phyloP scores from a whole-genome alignment of 129 eudicot genomes.

The Arctium lappa region DNA sequence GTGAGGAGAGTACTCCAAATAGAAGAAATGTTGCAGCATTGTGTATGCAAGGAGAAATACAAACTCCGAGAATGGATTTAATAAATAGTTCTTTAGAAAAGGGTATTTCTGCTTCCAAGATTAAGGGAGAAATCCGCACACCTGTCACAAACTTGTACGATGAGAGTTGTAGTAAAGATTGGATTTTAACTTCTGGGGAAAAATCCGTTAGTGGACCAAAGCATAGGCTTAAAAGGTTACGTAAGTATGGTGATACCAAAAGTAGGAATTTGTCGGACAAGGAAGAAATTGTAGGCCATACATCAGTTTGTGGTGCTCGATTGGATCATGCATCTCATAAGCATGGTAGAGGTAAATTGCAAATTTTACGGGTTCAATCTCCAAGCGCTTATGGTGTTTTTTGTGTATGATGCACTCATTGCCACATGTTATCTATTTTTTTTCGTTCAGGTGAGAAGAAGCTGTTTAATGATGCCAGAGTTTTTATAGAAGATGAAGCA shows the following conservation, averaged over 20 bases:
- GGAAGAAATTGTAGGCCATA: slow-evolving; percentile 17
- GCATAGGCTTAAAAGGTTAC: slow-evolving; percentile 62
- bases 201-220: slow-evolving; percentile 41
- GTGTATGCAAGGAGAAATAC: slow-evolving; percentile 21
- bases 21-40: slow-evolving; percentile 13
- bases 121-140: slow-evolving; percentile 37
- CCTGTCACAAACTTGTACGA: slow-evolving; percentile 44
- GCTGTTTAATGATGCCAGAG: slow-evolving; percentile 38
- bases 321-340: slow-evolving; percentile 14
- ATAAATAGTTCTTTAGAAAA: slow-evolving; percentile 8
- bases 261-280: slow-evolving; percentile 12
- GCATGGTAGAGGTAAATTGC: slow-evolving; percentile 46
- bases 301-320: slow-evolving; percentile 19
- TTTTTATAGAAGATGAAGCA: slow-evolving; percentile 80
- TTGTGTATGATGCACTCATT: neutral
- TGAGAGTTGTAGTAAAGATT: slow-evolving; percentile 58
- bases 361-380: neutral
- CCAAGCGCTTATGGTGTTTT: neutral
- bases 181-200: slow-evolving; percentile 58
- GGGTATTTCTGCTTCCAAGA: slow-evolving; percentile 19
- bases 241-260: slow-evolving; percentile 54
- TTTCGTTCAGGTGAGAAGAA: slow-evolving; percentile 45
- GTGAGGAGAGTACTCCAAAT: slow-evolving; percentile 10
- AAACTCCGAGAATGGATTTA: slow-evolving; percentile 9
- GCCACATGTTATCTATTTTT: slow-evolving; percentile 4